Evolutionary conservation across 2,329 filamentous ascomycete genomes (phyloP), one percentile per base, ranked within the genome.

Genomic region (Pseudopyricularia cyperi): DNA sequence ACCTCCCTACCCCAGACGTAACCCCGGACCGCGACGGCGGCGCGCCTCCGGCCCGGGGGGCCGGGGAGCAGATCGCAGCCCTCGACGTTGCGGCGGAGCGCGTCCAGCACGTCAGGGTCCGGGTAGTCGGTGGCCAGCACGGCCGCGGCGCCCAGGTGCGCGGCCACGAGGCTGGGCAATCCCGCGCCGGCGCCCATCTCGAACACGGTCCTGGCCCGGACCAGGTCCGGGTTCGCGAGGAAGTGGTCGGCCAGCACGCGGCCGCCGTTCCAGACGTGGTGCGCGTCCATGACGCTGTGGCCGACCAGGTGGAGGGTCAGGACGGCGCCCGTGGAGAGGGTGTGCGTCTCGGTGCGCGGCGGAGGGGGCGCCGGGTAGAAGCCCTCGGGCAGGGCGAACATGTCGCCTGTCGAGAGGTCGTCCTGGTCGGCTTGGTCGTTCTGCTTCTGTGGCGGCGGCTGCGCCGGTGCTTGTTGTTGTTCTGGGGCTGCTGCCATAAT

Each of bases 161-260:
- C 85, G 58, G 83, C 84, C 33, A 93, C 80, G 11, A 96, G 77
- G 62, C 84, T 86, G 0, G 89, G 89, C 35, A 96, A 75, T 0
- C 89, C 91, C 0, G 88, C 88, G 14, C 88, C 91, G 3, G 91
- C 90, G 48, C 91, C 91, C 24, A 96, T 80, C 68, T 96, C 91
- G 8, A 96, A 79, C 2, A 96, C 78, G n/a, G 82, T 81, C 63
- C 80, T 83, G 57, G 68, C 75, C 14, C 68, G 62, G n/a, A 95
- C 75, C 4, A 87, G 74, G 8, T 66, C 61, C n/a, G 81, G 75
- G 57, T 81, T 73, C 12, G 77, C 70, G 67, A 95, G 88, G 53
- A 96, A 80, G 67, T 89, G 89, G 58, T 81, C 74, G 15, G 89
- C 80, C 48, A 91, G 77, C 37, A 87, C 80, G 56, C 87, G 84